Conservation (phyloP, 2,329 filamentous ascomycete species). For the Talaromyces rugulosus region DNA sequence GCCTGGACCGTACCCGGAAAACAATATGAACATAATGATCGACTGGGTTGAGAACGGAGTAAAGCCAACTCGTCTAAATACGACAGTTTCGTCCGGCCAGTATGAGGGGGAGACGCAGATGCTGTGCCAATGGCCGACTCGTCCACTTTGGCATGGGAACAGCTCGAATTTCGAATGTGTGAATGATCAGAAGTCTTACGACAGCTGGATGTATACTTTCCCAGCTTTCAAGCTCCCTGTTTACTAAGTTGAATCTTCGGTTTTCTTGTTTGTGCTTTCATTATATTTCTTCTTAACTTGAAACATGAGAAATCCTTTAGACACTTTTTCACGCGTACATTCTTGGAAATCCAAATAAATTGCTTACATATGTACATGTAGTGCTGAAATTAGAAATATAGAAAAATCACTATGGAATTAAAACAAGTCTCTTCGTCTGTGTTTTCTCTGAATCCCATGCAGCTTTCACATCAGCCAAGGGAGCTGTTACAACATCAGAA, state of each 20-base stretch:
- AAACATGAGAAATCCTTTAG: background rate
- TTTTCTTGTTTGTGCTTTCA: background rate
- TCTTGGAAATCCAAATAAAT: too few relatives aligned
- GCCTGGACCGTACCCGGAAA: slow-evolving; percentile 41
- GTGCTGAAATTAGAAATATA: too few relatives aligned
- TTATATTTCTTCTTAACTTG: background rate
- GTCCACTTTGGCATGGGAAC: background rate
- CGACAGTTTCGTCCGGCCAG: slow-evolving; percentile 20
- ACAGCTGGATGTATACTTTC: background rate
- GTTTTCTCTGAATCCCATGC: background rate
- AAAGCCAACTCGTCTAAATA: slow-evolving; percentile 40
- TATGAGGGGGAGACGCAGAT: background rate
- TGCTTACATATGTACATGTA: too few relatives aligned
- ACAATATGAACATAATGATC: slow-evolving; percentile 42
- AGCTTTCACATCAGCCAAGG: background rate
- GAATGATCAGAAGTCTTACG: background rate
- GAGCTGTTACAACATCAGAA: background rate
- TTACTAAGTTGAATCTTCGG: background rate
- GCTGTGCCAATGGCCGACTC: background rate
- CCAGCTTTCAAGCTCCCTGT: slow-evolving; percentile 1
- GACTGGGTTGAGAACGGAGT: slow-evolving; percentile 49
- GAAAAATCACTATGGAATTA: background rate
- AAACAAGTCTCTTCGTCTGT: background rate
- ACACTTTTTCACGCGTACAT: too few relatives aligned
- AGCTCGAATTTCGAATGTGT: background rate